Evolutionary conservation across 176 grass and related monocot species (phyloP), one percentile per base, ranked within the genome.

Genomic region (Areca catechu): DNA sequence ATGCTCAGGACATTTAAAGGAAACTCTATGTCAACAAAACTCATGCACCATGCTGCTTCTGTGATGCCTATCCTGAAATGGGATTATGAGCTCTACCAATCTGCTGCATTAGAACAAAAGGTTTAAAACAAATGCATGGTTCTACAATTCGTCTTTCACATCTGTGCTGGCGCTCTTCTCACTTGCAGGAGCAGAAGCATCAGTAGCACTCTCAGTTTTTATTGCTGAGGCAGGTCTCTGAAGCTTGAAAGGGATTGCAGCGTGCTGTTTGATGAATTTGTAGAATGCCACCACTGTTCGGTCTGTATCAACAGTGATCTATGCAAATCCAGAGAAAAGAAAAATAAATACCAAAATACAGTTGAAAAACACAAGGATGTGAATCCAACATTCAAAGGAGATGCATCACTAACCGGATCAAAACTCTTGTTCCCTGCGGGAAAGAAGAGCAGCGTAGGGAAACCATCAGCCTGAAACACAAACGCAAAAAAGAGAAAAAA

Each of bases 351-450:
- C 47, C 2, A 12, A 3, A 14, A 43, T 59, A 9, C 0, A 16
- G 48, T 63, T 68, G 27, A 43, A 43, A 43, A 43, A 43, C 5
- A 14, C 10, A 12, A 43, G 7, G 34, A 43, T 43, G 34, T 14
- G 10, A 43, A 14, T 43, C 34, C 34, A 37, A 12, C 34, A 37
- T 12, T 12, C 2, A 12, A 37, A 37, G 34, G 9, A 2, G 10
- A 37, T 37, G 34, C 34, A 43, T 43, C 9, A 82, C 79, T 81
- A 80, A 96, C 92, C 71, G 92, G 92, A 63, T 96, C 86, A 34
- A 96, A 96, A 63, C 80, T 82, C 76, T 96, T 96, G 68, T 82
- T 96, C 62, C 91, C 91, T 27, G 86, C 92, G 53, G 92, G 92
- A 52, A 79, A 96, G 76, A 96, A 96, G 71, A 96, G 77, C 22